phyloP scores from a whole-genome alignment of 495 filamentous ascomycete species.

The Penicillium mononematosum region DNA sequence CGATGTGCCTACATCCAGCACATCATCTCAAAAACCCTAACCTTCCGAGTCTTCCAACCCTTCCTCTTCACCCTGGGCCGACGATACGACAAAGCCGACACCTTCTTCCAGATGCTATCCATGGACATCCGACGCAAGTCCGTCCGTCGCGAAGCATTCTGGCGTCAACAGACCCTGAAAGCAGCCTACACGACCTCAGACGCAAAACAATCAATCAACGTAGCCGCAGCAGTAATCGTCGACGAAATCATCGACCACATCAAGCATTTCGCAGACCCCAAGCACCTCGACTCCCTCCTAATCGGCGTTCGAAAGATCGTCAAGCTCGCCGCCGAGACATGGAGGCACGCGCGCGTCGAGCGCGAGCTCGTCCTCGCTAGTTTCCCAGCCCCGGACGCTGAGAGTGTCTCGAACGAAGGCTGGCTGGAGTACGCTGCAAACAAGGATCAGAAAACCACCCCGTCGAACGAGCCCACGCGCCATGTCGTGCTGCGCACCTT shows the following conservation, averaged over 20 bases:
- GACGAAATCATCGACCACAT: slow-evolving; percentile 61
- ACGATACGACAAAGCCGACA: slow-evolving; percentile 61
- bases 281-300: slow-evolving; percentile 52
- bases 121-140: slow-evolving; percentile 62
- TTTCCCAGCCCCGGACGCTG: slow-evolving; percentile 50
- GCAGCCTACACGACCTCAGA: slow-evolving; percentile 62
- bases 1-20: slow-evolving; percentile 62
- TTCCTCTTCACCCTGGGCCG: slow-evolving; percentile 64
- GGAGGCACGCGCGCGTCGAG: slow-evolving; percentile 62
- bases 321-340: slow-evolving; percentile 63
- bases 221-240: slow-evolving; percentile 58
- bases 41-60: slow-evolving; percentile 62
- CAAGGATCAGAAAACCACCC: slow-evolving; percentile 21
- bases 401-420: slow-evolving; percentile 38
- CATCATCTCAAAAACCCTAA: slow-evolving; percentile 57
- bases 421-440: slow-evolving; percentile 47
- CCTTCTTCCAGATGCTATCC: slow-evolving; percentile 60
- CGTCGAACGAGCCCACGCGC: slow-evolving; percentile 32
- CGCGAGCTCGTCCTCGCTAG: slow-evolving; percentile 58
- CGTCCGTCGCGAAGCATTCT: slow-evolving; percentile 60
- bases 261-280: slow-evolving; percentile 57
- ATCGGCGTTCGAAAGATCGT: slow-evolving; percentile 56
- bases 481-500: slow-evolving; percentile 54
- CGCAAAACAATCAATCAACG: slow-evolving; percentile 60
- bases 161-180: slow-evolving; percentile 63